Evolutionary conservation across 1,139 yeast genomes (phyloP).

Genomic region (Arxiozyma telluris): DNA sequence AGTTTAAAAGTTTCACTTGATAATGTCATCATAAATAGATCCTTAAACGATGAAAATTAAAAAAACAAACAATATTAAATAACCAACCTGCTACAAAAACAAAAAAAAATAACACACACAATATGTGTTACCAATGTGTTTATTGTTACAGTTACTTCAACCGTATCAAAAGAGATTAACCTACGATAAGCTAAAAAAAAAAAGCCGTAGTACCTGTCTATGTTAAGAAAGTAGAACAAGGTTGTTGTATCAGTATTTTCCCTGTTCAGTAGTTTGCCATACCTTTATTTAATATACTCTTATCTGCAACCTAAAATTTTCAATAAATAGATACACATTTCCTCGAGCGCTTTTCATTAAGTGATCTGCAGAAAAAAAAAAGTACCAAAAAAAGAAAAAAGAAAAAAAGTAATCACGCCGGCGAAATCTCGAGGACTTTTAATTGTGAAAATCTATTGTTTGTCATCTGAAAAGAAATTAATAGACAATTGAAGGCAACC

Average conservation of each 20-base stretch:
- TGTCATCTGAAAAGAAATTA: background rate
- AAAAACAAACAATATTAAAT: no score
- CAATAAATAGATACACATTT: background rate
- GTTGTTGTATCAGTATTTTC: background rate
- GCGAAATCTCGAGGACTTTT: background rate
- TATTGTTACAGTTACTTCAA: no score
- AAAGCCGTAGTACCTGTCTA: background rate
- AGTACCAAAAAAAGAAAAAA: background rate
- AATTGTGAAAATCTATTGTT: background rate
- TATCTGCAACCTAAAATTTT: no score
- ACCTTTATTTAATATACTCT: background rate
- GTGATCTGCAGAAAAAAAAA: background rate
- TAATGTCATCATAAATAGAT: slow-evolving; percentile 1
- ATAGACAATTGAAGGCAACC: background rate
- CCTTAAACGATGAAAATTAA: background rate
- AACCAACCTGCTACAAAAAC: no score
- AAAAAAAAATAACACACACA: background rate
- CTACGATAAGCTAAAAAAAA: no score
- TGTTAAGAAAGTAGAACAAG: no score
- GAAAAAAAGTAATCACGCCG: background rate
- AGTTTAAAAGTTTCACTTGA: slow-evolving; percentile 19
- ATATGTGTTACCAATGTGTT: background rate
- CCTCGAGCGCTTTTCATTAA: background rate
- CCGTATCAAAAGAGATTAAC: background rate
- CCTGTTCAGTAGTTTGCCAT: background rate